These are phyloP conservation scores for Blastobotrys arbuscula DNA, from an alignment of 1,139 yeast genomes.

Conservation along the genomic window DNA sequence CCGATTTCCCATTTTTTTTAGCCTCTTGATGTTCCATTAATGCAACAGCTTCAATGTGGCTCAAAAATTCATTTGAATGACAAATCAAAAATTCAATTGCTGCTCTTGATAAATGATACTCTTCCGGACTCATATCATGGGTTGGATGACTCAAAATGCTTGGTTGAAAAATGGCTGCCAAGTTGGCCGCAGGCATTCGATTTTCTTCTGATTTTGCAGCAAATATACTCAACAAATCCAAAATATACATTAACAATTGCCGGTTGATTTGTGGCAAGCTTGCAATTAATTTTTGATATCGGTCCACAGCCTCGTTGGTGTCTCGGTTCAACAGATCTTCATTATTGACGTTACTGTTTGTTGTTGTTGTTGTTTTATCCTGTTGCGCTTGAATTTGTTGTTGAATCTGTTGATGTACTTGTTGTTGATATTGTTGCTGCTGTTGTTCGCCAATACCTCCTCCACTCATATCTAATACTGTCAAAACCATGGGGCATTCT, in stretches of 20 bases:
- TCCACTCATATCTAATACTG: constrained; percentile 5
- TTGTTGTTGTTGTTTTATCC: neutral
- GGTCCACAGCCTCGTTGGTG: constrained; percentile 62
- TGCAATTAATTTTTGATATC: constrained; percentile 64
- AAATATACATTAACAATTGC: constrained; percentile 79
- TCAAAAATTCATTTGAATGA: constrained; percentile 64
- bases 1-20: constrained; percentile 14
- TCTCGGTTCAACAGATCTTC: constrained; percentile 34
- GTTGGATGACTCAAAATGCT: constrained; percentile 85
- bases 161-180: constrained; percentile 96
- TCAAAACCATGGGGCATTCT: constrained; percentile 38
- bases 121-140: constrained; percentile 89
- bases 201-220: constrained; percentile 72
- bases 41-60: constrained; percentile 40
- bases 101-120: constrained; percentile 78
- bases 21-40: constrained; percentile 28
- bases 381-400: constrained; percentile 3
- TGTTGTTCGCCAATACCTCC: constrained; percentile 3
- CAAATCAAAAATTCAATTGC: constrained; percentile 88
- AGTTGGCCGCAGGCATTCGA: constrained; percentile 86
- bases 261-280: constrained; percentile 64
- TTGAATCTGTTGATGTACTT: constrained; percentile 1
- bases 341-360: neutral
- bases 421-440: neutral
- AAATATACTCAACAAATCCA: constrained; percentile 82